Evolutionary conservation across 495 filamentous ascomycete species (phyloP), one percentile per base, ranked within the genome.

Genomic region (Aspergillus avenaceus): DNA sequence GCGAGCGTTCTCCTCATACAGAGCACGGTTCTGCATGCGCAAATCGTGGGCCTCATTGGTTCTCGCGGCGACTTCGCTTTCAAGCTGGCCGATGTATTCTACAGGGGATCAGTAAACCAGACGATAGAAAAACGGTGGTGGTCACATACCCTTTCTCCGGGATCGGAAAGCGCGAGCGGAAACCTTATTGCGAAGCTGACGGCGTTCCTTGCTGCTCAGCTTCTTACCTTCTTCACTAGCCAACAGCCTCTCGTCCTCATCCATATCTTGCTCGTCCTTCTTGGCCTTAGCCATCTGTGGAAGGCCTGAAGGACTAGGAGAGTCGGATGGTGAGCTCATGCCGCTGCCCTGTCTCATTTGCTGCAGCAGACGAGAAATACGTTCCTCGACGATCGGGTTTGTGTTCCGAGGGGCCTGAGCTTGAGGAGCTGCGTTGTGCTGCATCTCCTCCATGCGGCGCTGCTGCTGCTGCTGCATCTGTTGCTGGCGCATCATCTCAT

Each of bases 221-320:
- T 95, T 96, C 82, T 99, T 99, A 37, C 92, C 93, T 68, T 95
- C 92, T 59, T 97, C 93, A 54, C 91, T 96, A 5, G 88, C 89
- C 13, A 99, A 78, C 3, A 97, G 74, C 51, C 88, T 76, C 77
- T 97, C 93, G 59, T 99, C 93, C 65, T 96, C 91, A 67, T 99
- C 93, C 92, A 98, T 97, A 24, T 97, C 92, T 46, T 93, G 90
- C 62, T 96, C 90, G 32, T 96, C 88, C 77, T 97, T 98, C 72
- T 77, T 85, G 28, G 82, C 62, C 60, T 87, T 82, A 28, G 80
- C 69, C 41, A 83, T 73, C 25, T 81, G 74, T 8, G 69, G 65
- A 22, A 69, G 42, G 8, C 67, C 65, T 19, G 71, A 71, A 11
- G 76, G 71, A 1, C 72, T 70, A 1, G 71, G 62, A 1, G 70